These are phyloP conservation scores for Penstemon eatonii DNA, from an alignment of 257 asterid species.

Conservation along the genomic window DNA sequence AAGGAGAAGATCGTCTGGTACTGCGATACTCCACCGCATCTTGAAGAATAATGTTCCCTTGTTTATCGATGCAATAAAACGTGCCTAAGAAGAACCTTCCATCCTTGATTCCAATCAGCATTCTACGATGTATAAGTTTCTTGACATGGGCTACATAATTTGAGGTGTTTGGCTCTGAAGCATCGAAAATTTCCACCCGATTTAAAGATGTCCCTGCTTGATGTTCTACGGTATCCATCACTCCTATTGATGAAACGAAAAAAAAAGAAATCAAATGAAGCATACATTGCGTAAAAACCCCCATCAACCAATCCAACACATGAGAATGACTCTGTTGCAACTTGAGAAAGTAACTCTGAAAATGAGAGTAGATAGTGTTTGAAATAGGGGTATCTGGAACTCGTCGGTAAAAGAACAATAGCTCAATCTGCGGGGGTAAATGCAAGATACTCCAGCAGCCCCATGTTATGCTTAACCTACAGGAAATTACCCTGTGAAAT, in stretches of 20 bases:
- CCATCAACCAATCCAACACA: too few species aligned
- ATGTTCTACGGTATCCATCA: slow-evolving; percentile 30
- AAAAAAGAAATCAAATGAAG: too few species aligned
- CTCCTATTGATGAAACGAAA: not conserved
- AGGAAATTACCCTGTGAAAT: too few species aligned
- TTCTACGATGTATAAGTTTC: slow-evolving; percentile 57
- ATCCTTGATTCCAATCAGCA: slow-evolving; percentile 80
- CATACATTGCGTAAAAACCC: too few species aligned
- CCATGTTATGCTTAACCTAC: too few species aligned
- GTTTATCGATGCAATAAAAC: slow-evolving; percentile 87
- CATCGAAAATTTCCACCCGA: slow-evolving; percentile 35
- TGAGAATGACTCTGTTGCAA: too few species aligned
- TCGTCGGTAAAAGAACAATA: too few species aligned
- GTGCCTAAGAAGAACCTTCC: slow-evolving; percentile 78
- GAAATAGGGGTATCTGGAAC: too few species aligned
- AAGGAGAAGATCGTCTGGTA: slow-evolving; percentile 68
- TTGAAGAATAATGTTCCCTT: slow-evolving; percentile 90
- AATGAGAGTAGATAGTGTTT: too few species aligned
- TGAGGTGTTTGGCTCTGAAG: slow-evolving; percentile 36
- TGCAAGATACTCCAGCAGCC: too few species aligned
- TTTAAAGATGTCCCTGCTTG: slow-evolving; percentile 24
- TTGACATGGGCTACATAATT: slow-evolving; percentile 47
- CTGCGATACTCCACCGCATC: slow-evolving; percentile 90
- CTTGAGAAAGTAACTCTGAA: too few species aligned
- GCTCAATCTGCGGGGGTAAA: too few species aligned